Evolutionary conservation across 2,329 filamentous ascomycete species (phyloP), one percentile per base, ranked within the genome.

Genomic region (Pseudovirgaria hyperparasitica): DNA sequence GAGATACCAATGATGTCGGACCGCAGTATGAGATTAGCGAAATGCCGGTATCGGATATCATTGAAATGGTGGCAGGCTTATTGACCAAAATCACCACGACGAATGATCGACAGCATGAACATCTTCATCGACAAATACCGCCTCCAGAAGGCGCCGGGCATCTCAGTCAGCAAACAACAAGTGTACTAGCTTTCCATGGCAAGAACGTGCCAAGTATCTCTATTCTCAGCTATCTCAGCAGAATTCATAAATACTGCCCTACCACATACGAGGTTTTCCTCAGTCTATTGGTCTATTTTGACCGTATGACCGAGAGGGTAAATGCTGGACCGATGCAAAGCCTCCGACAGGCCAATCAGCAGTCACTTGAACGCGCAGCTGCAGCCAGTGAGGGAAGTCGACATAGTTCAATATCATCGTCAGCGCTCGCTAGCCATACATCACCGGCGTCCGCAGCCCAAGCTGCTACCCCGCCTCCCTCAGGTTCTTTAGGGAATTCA

Each of bases 211-310:
- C 90, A 2, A 90, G 81, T 47, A 98, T 98, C 44, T 93, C 86
- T 12, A 96, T 98, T 34, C 63, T 92, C 34, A 96, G 85, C 65
- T 98, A 98, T 46, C 62, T 98, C 28, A 87, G 78, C 43, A 76
- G 90, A 33, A 96, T 98, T 50, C 87, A 98, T 60, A 94, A 94
- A 60, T 98, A 98, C 58, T 98, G 90, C 46, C 90, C 90, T 1
- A 96, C 90, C 5, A 96, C 90, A 1, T 98, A 93, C 50, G 90
- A 98, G 55, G 90, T 98, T 0, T 98, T 98, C 48, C 61, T 98
- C 33, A 94, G 86, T 49, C 58, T 98, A 44, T 60, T 98, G 29
- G 86, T 98, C 17, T 98, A 96, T 56, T 98, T 98, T 56, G 90
- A 98, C 52, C 80, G 90, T 35, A 98, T 98, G 90, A 94, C 87